Base-by-base conservation (phyloP, 208 protist species). In the Trypanosoma platydactyli region DNA sequence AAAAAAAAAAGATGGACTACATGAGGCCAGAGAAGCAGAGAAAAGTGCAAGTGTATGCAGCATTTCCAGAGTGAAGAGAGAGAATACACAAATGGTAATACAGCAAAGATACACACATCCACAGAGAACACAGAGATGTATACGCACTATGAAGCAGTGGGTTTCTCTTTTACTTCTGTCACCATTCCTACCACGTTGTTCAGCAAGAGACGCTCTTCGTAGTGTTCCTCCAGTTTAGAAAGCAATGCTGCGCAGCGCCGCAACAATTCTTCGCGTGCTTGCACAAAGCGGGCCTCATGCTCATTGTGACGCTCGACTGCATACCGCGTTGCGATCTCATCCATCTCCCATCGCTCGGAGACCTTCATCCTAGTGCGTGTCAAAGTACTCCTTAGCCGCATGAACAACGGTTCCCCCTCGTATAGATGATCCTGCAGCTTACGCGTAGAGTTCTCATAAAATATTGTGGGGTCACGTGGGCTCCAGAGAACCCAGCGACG, bases 351-450 rank as follows among this genome's bases (percentile, higher is more conserved):
- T 27, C 86, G 84, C 58, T 87, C 83, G 45, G 65, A 76, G 22
- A 92, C 60, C 15, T 79, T 76, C 53, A 75, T 79, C 6, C 41
- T 30, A 2, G 51, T 56, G 1, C 89, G 86, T 68, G 83, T 72
- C 5, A 49, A 51, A 29, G 53, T 67, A 22, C 55, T 42, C 44
- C 58, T 45, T 58, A 92, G 58, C n/a, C 73, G 81, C 83, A 89
- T 86, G 46, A 95, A 95, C 20, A 92, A 80, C 7, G 89, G 89
- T 71, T 95, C 89, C 27, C 89, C 89, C 42, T 91, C 89, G 72
- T 95, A 95, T 13, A 95, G 66, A 61, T 92, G 70, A 64, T 95
- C 89, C 62, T 95, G 89, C 54, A 95, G 82, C 64, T 87, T 89
- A 0, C 89, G 81, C 7, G 84, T 91, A 44, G 84, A 91, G 20